Base-by-base conservation (phyloP, 1,139 yeast genomes). In the Zygotorulaspora mrakii region DNA sequence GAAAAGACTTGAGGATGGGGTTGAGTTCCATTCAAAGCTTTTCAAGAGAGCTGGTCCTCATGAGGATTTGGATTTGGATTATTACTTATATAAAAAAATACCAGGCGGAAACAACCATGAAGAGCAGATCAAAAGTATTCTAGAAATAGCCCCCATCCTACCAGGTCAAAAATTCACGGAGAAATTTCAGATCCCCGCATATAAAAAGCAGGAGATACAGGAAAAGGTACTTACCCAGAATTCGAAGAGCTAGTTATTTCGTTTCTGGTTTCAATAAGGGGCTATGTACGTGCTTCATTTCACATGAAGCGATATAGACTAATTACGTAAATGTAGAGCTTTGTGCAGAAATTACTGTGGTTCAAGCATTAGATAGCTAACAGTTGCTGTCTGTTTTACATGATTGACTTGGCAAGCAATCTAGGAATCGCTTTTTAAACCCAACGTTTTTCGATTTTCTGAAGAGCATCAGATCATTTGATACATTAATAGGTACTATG, bases 11-110 rank as follows among this genome's bases (percentile, higher is more conserved):
- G 95, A 83, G 50, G 85, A 80, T 24, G 95, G 94, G 4, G 79
- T 76, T 1, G 86, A 79, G 47, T 88, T 85, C 63, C 79, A 77
- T 50, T 96, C 97, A 14, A 79, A 78, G 55, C 65, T 87, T 37
- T 91, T 91, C 68, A 76, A 73, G 56, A 57, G 57, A 13, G 60
- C 69, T 5, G 56, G 61, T 22, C 65, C 67, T 7, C 69, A 67
- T 17, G 67, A 65, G 33, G 69, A 70, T 42, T 65, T 87, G 33
- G 69, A 70, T 42, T 65, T 87, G 40, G 89, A 85, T 57, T 85
- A 68, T 55, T 62, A 75, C 29, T 68, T 86, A 31, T 82, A 82
- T 62, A 81, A 81, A 60, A 72, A 76, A 38, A 74, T 78, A 43
- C 68, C 71, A 14, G 65, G 64, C 12, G 67, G 67, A 17, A 59